Conservation (phyloP, 306 rosid species). For the Astragalus glycyphyllos region DNA sequence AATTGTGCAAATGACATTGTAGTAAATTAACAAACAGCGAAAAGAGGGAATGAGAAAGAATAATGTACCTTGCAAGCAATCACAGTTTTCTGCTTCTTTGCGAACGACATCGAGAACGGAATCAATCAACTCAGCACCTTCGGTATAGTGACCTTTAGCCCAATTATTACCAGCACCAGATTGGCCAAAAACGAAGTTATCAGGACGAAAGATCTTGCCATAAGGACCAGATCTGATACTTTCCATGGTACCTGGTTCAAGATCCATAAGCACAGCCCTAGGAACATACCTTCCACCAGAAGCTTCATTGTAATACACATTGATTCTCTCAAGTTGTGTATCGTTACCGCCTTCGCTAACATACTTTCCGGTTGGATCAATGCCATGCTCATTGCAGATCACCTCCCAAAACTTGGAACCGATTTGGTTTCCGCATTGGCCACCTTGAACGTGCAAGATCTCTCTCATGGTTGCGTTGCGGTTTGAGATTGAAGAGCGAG, state of each 20-base stretch:
- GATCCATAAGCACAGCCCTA: constrained; percentile 94
- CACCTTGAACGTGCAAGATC: constrained; percentile 88
- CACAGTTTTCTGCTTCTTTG: constrained; percentile 94
- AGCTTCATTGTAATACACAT: constrained; percentile 89
- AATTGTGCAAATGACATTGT: not conserved
- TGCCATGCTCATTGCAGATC: constrained; percentile 89
- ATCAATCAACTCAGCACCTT: constrained; percentile 93
- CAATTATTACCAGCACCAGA: constrained; percentile 94
- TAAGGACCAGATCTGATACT: constrained; percentile 94
- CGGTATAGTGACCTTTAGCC: constrained; percentile 96
- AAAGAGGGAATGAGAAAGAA: not conserved
- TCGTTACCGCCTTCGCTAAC: constrained; percentile 56
- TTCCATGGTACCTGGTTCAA: constrained; percentile 95
- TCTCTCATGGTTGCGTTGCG: constrained; percentile 64
- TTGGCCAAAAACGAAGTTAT: constrained; percentile 91
- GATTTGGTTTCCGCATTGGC: constrained; percentile 97
- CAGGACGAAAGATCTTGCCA: constrained; percentile 92
- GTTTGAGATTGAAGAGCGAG: not conserved
- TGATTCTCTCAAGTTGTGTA: constrained; percentile 85
- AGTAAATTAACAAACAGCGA: not conserved
- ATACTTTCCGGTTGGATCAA: constrained; percentile 79
- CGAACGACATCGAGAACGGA: constrained; percentile 90
- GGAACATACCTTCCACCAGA: constrained; percentile 93
- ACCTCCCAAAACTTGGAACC: constrained; percentile 98
- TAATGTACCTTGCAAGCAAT: constrained; percentile 81